phyloP scores from a whole-genome alignment of 2,329 filamentous ascomycete genomes.

The Aspergillus sp. region DNA sequence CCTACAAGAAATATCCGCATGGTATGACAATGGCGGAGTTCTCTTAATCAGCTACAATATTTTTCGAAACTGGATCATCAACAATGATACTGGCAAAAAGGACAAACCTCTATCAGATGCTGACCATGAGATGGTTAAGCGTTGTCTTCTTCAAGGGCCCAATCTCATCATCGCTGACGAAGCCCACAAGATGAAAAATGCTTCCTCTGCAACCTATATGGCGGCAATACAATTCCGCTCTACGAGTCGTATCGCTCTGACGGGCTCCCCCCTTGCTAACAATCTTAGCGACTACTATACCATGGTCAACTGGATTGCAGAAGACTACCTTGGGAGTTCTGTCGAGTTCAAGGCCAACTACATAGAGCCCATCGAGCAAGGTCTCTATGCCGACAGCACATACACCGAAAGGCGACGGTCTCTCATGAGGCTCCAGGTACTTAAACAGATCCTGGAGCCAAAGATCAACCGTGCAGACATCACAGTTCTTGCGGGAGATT shows the following conservation, averaged over 20 bases:
- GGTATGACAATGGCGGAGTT: constrained; percentile 67
- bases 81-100: constrained; percentile 30
- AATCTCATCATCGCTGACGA: constrained; percentile 82
- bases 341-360: constrained; percentile 71
- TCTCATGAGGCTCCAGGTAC: constrained; percentile 65
- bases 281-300: constrained; percentile 78
- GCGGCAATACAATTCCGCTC: constrained; percentile 63
- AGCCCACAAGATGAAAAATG: constrained; percentile 76
- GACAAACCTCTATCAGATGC: constrained; percentile 31
- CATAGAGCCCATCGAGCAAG: constrained; percentile 69
- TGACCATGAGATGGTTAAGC: constrained; percentile 41
- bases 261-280: constrained; percentile 83
- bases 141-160: constrained; percentile 59
- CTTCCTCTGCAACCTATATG: constrained; percentile 51
- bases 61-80: constrained; percentile 53
- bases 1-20: constrained; percentile 51
- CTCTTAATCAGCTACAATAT: constrained; percentile 75
- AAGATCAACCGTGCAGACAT: constrained; percentile 78
- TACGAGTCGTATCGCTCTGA: constrained; percentile 74
- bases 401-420: constrained; percentile 56
- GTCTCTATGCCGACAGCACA: constrained; percentile 66
- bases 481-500: constrained; percentile 61
- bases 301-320: constrained; percentile 87
- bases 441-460: constrained; percentile 71
- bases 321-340: constrained; percentile 69